Percentiles rank a stretch among this genome's conserved stretches.
Conservation (phyloP, 108 stramenopile genomes). For the Pseudonitzschia delicatissima region DNA sequence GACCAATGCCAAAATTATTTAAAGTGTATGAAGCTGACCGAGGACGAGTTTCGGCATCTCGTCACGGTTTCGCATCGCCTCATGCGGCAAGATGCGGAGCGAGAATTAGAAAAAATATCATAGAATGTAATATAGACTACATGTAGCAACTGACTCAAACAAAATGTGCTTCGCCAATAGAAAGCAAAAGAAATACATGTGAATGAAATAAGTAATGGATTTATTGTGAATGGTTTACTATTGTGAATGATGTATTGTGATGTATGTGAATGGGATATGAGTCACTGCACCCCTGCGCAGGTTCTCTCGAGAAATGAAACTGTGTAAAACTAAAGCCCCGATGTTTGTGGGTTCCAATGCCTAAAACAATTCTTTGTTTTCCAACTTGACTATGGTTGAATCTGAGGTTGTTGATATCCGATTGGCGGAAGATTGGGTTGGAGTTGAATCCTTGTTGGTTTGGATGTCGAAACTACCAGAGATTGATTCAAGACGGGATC, state of each 20-base stretch:
- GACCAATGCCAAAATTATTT: slow-evolving; percentile 41
- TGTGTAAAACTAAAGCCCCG: too few species aligned
- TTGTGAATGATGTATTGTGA: too few species aligned
- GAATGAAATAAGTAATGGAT: too few species aligned
- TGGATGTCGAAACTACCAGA: neutral
- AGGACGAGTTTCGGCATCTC: slow-evolving; percentile 31
- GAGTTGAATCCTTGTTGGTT: neutral
- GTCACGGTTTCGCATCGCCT: slow-evolving; percentile 31
- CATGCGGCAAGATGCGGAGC: slow-evolving; percentile 41
- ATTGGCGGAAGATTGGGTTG: slow-evolving; percentile 1
- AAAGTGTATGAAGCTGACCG: slow-evolving; percentile 33
- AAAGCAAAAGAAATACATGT: too few species aligned
- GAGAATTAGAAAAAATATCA: slow-evolving; percentile 9
- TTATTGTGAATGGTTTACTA: too few species aligned
- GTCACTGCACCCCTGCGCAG: too few species aligned
- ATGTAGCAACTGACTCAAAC: too few species aligned
- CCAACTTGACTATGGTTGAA: too few species aligned
- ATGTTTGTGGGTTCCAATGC: neutral
- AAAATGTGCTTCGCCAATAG: too few species aligned
- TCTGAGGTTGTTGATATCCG: too few species aligned
- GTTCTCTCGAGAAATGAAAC: too few species aligned
- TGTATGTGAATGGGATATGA: too few species aligned
- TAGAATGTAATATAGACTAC: neutral
- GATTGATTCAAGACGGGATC: neutral
- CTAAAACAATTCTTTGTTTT: neutral